Evolutionary conservation across 1,284 basidiomycete species (phyloP), one percentile per base, ranked within the genome.

Genomic region (Cutaneotrichosporon cutaneum): DNA sequence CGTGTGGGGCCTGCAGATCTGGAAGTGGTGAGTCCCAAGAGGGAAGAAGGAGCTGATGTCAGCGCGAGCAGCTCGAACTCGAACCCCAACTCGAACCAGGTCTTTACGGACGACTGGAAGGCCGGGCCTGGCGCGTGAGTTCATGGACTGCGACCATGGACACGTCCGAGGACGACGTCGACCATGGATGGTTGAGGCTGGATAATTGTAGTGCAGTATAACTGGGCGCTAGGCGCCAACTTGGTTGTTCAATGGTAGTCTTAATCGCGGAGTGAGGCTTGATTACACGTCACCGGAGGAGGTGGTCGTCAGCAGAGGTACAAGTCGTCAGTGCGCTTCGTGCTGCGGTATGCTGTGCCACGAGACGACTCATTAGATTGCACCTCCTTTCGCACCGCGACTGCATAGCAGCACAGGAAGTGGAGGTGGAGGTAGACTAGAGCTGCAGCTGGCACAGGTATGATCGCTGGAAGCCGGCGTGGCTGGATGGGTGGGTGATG

Each of bases 11-110:
- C 13, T 51, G 26, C 48, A 51, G 48, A 11, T 51, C 14, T 51
- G 18, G 26, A n/a, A n/a, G 26, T 51, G 48, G 47, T 48, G 47
- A 48, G 47, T 48, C 44, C 13, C 8, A 10, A 26, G 10, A 21
- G 47, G 11, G 47, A 4, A 10, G 26, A 7, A 27, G 47, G 47
- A 16, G n/a, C 26, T 26, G 16, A 24, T 16, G 24, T 4, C 47
- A 48, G 47, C 48, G 24, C 48, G 26, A 51, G 26, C 45, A 24
- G 26, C 45, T 5, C 36, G n/a, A 45, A 45, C 44, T 13, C 48
- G 26, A 51, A 48, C 45, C 13, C 36, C 44, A 45, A 45, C 44
- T 13, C 48, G 26, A 51, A 51, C 48, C 48, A 51, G 48, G 18
- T n/a, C 13, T 51, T 30, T 9, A 51, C 48, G 6, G 48, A 51